Base-by-base conservation (phyloP, 768 basidiomycete species). In the Hericium rajendrae region DNA sequence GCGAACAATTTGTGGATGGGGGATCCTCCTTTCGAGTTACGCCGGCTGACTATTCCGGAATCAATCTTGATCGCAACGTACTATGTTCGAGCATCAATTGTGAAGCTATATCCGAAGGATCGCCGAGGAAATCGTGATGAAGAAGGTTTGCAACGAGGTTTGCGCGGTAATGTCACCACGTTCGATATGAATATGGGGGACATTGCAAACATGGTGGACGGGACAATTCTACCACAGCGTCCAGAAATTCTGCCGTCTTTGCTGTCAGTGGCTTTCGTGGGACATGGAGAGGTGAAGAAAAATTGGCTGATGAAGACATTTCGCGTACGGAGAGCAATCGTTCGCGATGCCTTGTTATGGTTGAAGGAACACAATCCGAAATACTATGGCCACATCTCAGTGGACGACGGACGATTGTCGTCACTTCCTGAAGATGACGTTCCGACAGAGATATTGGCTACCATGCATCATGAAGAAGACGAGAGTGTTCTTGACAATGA, bases 1-100 rank as follows among this genome's bases (percentile, higher is more conserved):
- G 68, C 72, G 9, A 77, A 76, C 54, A 62, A 67, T 6, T 43
- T 76, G 37, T 77, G 74, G 75, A 66, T 75, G 24, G 75, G 75
- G 4, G 6, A 58, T 0, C 53, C 69, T 3, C 75, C 75, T 0
- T 59, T 52, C 39, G 60, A 69, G 38, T 58, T 75, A 0, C 37
- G 62, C 15, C 18, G 46, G 2, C 58, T 77, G 2, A 73, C 74
- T 0, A 53, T 76, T 18, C 63, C 73, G 0, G 74, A 77, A 58
- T 71, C 70, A 53, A 57, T 74, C 3, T 65, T 77, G 0, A 66
- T 77, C 11, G 60, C 68, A 1, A 32, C 28, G 8, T 32, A 8
- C 28, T 32, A 2, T 32, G 28, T 32, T 32, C 28, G 28, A 1
- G 28, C 28, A 32, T 32, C 28, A 2, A 32, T 32, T 8, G 8